Evolutionary conservation across 2,329 filamentous ascomycete genomes (phyloP).

Genomic region (Metarhizium humberi): DNA sequence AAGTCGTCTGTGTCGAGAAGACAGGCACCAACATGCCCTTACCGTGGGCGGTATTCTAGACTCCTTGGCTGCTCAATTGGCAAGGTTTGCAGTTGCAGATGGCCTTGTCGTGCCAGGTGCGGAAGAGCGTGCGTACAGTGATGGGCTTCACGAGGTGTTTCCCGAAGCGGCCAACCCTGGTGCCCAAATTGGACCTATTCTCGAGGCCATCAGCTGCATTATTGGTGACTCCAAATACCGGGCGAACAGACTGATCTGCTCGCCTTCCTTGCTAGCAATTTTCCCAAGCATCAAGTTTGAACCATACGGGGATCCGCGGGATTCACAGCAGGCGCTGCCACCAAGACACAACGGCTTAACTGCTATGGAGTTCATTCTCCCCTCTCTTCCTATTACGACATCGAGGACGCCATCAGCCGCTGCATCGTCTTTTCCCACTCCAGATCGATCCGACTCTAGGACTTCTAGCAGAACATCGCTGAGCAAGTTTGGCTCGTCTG

Average conservation of each 20-base stretch:
- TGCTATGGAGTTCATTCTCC: conserved; percentile 58
- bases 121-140: conserved; percentile 41
- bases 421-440: conserved; percentile 13
- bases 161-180: conserved; percentile 51
- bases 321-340: conserved; percentile 27
- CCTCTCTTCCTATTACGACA: conserved; percentile 38
- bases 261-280: conserved; percentile 58
- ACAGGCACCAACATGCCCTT: conserved; percentile 61
- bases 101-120: conserved; percentile 61
- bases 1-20: conserved; percentile 53
- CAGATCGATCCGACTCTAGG: conserved; percentile 18
- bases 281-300: conserved; percentile 53
- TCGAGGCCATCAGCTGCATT: conserved; percentile 70
- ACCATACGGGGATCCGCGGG: conserved; percentile 35
- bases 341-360: conserved; percentile 19
- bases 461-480: conserved; percentile 18
- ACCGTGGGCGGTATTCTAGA: conserved; percentile 68
- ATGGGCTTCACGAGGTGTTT: conserved; percentile 47
- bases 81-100: conserved; percentile 57
- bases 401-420: conserved; percentile 17
- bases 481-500: conserved; percentile 18
- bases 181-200: conserved; percentile 55
- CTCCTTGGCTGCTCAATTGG: conserved; percentile 64
- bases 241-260: conserved; percentile 60
- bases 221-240: conserved; percentile 72